Evolutionary conservation across 1,284 basidiomycete species (phyloP).

Genomic region (Vanrija humicola): DNA sequence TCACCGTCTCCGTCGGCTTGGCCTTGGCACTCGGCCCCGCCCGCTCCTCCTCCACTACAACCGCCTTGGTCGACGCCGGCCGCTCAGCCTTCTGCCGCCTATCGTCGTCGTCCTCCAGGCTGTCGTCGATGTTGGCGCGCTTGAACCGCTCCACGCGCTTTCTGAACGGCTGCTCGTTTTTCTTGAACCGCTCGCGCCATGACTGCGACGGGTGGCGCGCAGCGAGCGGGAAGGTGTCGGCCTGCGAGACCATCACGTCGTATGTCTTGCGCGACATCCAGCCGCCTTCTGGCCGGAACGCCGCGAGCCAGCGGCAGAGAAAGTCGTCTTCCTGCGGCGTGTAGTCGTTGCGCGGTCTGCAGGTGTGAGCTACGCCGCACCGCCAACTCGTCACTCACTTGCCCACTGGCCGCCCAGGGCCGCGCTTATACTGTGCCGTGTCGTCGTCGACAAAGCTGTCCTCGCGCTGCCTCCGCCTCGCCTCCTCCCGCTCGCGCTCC

Average conservation of each 20-base stretch:
- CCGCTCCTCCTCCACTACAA: neutral
- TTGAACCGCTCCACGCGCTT: constrained; percentile 20
- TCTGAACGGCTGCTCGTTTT: constrained; percentile 22
- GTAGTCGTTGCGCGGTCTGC: constrained; percentile 38
- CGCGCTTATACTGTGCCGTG: constrained; percentile 11
- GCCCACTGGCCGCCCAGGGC: constrained; percentile 38
- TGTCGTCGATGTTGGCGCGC: constrained; percentile 18
- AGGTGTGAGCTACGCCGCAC: no score
- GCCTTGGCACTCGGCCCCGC: neutral
- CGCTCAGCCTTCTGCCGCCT: constrained; percentile 9
- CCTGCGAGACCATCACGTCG: constrained; percentile 20
- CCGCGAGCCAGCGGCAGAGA: constrained; percentile 38
- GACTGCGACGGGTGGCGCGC: constrained; percentile 34
- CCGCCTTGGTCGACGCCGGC: constrained; percentile 1
- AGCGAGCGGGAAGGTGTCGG: constrained; percentile 20
- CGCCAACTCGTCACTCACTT: constrained; percentile 22
- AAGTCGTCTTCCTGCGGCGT: constrained; percentile 42
- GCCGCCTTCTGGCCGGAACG: constrained; percentile 24
- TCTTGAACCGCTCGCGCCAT: constrained; percentile 46
- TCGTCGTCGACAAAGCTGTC: constrained; percentile 28
- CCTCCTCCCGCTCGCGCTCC: constrained; percentile 1
- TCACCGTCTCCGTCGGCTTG: neutral
- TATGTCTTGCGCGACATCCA: constrained; percentile 39
- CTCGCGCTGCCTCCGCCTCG: neutral
- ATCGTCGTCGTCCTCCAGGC: constrained; percentile 30